Conservation (phyloP, 495 filamentous ascomycete species). For the Hypoxylon perforatum region DNA sequence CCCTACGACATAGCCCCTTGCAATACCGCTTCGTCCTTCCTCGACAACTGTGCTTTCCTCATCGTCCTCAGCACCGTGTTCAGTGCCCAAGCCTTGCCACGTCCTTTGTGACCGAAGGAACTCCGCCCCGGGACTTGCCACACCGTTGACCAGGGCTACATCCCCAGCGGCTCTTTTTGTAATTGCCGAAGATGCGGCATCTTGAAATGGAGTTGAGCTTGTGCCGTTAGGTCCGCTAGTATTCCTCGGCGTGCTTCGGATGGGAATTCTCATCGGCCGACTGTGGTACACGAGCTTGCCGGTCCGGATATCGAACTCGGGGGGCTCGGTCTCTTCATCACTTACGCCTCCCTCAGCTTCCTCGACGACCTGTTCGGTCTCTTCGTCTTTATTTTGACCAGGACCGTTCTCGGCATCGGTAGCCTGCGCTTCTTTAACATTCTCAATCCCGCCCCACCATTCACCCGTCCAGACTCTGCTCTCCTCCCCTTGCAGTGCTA, state of each 20-base stretch:
- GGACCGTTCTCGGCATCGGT: slow-evolving; percentile 20
- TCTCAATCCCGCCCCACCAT: slow-evolving; percentile 80
- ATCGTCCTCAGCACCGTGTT: slow-evolving; percentile 65
- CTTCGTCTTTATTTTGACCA: slow-evolving; percentile 21
- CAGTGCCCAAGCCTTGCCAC: slow-evolving; percentile 92
- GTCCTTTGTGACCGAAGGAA: slow-evolving; percentile 83
- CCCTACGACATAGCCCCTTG: slow-evolving; percentile 87
- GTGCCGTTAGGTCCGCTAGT: slow-evolving; percentile 25
- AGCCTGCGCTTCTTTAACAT: slow-evolving; percentile 44
- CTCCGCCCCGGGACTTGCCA: slow-evolving; percentile 90
- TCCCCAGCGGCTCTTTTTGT: slow-evolving; percentile 55
- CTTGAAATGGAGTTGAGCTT: slow-evolving; percentile 39
- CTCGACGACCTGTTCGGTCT: slow-evolving; percentile 24
- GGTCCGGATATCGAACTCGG: slow-evolving; percentile 91
- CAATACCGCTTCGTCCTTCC: slow-evolving; percentile 88
- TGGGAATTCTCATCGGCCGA: slow-evolving; percentile 73
- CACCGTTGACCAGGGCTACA: slow-evolving; percentile 78
- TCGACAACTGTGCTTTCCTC: slow-evolving; percentile 75
- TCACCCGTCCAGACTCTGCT: slow-evolving; percentile 79
- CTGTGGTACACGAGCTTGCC: slow-evolving; percentile 86
- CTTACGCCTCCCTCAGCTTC: slow-evolving; percentile 48
- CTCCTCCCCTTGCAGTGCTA: slow-evolving; percentile 76
- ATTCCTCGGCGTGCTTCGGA: slow-evolving; percentile 43
- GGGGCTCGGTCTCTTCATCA: slow-evolving; percentile 69
- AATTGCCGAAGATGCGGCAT: slow-evolving; percentile 42